phyloP scores from a whole-genome alignment of 2,329 filamentous ascomycete genomes.

The Xylaria hypoxylon region DNA sequence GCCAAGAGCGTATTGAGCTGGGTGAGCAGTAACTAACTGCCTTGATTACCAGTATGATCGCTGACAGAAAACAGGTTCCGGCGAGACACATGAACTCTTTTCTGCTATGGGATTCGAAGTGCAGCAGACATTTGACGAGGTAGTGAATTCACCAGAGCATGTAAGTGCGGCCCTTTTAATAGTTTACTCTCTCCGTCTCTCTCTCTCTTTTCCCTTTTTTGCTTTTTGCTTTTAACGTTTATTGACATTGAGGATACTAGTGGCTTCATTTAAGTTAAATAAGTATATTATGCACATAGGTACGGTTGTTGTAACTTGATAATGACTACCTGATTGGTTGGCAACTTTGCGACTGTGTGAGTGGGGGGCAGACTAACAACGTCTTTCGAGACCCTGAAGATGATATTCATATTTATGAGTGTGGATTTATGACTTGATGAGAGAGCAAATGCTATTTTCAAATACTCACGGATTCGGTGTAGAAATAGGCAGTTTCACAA shows the following conservation, averaged over 20 bases:
- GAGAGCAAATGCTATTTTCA: conserved; percentile 22
- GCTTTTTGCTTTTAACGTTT: neutral
- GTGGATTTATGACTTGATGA: conserved; percentile 24
- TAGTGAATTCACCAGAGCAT: conserved; percentile 51
- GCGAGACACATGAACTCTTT: conserved; percentile 49
- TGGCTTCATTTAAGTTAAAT: conserved; percentile 46
- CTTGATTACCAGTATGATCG: conserved; percentile 15
- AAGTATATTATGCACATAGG: neutral
- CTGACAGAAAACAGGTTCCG: conserved; percentile 51
- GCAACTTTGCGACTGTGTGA: neutral
- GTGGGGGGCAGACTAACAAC: neutral
- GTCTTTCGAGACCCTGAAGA: neutral
- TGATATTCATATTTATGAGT: conserved; percentile 3
- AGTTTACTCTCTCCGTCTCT: neutral
- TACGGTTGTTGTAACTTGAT: neutral
- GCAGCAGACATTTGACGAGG: conserved; percentile 52
- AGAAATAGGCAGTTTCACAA: conserved; percentile 25
- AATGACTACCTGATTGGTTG: conserved; percentile 4
- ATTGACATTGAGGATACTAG: conserved; percentile 40
- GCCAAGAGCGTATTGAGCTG: conserved; percentile 81
- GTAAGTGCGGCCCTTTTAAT: conserved; percentile 42
- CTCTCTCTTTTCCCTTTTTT: no score
- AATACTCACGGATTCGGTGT: conserved; percentile 12
- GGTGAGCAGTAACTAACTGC: conserved; percentile 64
- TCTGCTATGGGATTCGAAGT: conserved; percentile 51